These are phyloP conservation scores for Talaromyces verruculosus DNA, from an alignment of 2,329 filamentous ascomycete genomes.

Conservation along the genomic window DNA sequence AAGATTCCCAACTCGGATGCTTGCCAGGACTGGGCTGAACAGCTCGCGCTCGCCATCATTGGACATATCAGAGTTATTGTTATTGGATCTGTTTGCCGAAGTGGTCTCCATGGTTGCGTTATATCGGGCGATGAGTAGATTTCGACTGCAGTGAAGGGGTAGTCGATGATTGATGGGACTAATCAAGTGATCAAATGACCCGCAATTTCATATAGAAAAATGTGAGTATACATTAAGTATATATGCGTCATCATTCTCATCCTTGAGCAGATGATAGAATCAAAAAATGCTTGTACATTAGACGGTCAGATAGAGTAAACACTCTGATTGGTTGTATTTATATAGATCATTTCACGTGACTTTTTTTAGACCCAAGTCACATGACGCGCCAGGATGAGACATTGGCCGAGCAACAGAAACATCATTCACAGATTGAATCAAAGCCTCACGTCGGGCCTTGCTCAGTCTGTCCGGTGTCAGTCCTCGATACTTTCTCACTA, in stretches of 20 bases:
- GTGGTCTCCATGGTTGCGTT: neutral
- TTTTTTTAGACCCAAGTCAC: slow-evolving; percentile 16
- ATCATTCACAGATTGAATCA: neutral
- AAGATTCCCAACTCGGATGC: neutral
- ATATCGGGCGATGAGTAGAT: neutral
- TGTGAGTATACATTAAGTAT: too few relatives aligned
- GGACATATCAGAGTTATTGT: neutral
- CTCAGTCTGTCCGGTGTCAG: neutral
- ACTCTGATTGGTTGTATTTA: slow-evolving; percentile 9
- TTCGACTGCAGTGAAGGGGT: neutral
- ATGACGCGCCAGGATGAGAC: slow-evolving; percentile 20
- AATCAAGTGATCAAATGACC: neutral
- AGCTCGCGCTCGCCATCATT: neutral
- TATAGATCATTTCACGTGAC: slow-evolving; percentile 9
- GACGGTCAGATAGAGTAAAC: neutral
- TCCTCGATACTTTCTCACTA: neutral
- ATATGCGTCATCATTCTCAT: too few relatives aligned
- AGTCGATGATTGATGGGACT: neutral
- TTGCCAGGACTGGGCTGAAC: neutral
- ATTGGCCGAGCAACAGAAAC: slow-evolving; percentile 15
- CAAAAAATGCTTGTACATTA: neutral
- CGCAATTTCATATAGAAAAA: neutral
- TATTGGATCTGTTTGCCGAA: neutral
- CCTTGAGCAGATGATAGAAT: neutral
- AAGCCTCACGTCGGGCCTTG: neutral